Evolutionary conservation across 495 filamentous ascomycete genomes (phyloP), one percentile per base, ranked within the genome.

Genomic region (Lentithecium fluviatile): DNA sequence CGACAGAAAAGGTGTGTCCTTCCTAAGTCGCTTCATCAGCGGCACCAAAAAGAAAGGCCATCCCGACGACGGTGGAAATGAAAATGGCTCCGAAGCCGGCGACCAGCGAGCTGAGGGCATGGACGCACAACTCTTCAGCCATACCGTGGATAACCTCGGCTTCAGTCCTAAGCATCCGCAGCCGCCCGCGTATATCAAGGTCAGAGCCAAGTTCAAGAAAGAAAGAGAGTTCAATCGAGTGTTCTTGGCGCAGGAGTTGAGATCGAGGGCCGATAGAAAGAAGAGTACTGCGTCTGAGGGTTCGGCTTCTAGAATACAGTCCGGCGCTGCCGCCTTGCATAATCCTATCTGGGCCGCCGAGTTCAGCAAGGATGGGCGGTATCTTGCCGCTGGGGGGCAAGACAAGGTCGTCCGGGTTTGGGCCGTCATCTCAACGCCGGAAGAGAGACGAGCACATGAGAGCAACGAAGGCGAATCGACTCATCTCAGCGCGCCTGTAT

Each of bases 361-460:
- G 60, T 97, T 97, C 64, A 97, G 91, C 62, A 90, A 88, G 47
- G 94, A 97, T 77, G 94, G 94, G 12, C 90, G 81, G 69, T 95
- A 92, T 72, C 77, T 99, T 10, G 94, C 94, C 12, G 88, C 90
- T 19, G 95, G 85, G 12, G 94, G 94, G 2, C 88, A 90, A 64
- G 95, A 97, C 70, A 82, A 82, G 49, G 80, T 93, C 26, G 88
- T 99, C 5, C 80, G 95, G 40, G 83, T 97, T 36, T 99, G 93
- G 93, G 83, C 85, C 0, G 94, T 97, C 6, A 84, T 99, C 19
- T 82, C 89, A 11, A 91, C 86, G 0, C 78, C 84, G 7, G 88
- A 93, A 58, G 91, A 97, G 64, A 84, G 94, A 11, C 76, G 81
- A 55, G 76, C 78, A 26, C 83, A 87, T 64, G 86, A 89, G 62